phyloP scores from a whole-genome alignment of 805 yeast species.

The Cyberlindnera petersonii region DNA sequence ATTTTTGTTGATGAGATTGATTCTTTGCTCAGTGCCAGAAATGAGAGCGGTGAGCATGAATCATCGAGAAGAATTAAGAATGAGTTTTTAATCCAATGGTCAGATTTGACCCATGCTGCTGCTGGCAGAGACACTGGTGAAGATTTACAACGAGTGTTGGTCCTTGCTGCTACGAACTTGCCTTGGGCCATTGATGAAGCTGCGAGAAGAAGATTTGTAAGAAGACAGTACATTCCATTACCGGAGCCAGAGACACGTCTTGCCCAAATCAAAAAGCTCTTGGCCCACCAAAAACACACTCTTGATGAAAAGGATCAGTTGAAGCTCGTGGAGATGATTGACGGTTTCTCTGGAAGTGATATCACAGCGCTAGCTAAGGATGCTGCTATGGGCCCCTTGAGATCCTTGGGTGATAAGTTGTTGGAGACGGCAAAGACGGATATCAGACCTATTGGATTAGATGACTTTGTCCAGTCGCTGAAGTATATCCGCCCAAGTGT shows the following conservation, averaged over 20 bases:
- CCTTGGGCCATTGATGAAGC: constrained; percentile 99
- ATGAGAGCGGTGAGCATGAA: constrained; percentile 72
- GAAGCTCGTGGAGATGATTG: constrained; percentile 59
- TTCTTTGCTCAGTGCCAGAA: constrained; percentile 78
- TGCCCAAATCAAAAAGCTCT: constrained; percentile 65
- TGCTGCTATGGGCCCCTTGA: constrained; percentile 96
- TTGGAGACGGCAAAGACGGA: constrained; percentile 65
- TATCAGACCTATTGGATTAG: constrained; percentile 68
- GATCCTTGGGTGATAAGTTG: constrained; percentile 84
- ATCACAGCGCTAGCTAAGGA: constrained; percentile 94
- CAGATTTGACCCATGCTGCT: constrained; percentile 85
- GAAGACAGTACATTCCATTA: constrained; percentile 89
- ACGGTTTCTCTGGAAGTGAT: constrained; percentile 92
- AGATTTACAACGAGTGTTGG: constrained; percentile 59
- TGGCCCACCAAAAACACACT: constrained; percentile 65
- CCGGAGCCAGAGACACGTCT: constrained; percentile 84
- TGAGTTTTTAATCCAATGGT: constrained; percentile 94
- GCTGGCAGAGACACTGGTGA: constrained; percentile 45
- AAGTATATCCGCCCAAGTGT: constrained; percentile 86
- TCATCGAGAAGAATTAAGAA: constrained; percentile 88
- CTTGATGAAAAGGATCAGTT: constrained; percentile 60
- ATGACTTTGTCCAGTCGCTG: constrained; percentile 77
- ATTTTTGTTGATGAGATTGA: constrained; percentile 97
- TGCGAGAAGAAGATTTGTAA: constrained; percentile 88
- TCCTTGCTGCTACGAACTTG: constrained; percentile 89